A percentile compares a stretch with the other conserved stretches of the same genome.
Evolutionary conservation across 257 asterid genomes (phyloP).

Genomic region (Jacaranda copaia): DNA sequence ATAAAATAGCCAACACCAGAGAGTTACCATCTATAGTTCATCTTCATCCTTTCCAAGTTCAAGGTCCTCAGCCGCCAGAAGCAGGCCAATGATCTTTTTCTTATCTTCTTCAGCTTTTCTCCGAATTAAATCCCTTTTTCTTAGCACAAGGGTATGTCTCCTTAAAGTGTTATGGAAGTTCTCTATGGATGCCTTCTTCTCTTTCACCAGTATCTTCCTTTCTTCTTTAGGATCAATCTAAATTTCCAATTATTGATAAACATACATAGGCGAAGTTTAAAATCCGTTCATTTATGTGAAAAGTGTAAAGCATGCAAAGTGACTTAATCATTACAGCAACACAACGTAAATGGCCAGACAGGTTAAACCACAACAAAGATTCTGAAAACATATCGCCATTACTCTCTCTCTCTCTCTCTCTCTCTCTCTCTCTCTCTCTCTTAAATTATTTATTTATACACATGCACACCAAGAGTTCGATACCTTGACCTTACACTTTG

Average conservation of each 20-base stretch:
- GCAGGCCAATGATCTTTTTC: conserved; percentile 67
- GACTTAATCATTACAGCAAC: not conserved
- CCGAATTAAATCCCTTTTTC: conserved; percentile 79
- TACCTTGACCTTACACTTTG: no score
- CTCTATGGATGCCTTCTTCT: conserved; percentile 78
- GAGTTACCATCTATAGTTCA: conserved; percentile 36
- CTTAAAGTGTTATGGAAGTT: conserved; percentile 73
- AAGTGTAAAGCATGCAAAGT: no score
- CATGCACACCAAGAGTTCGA: no score
- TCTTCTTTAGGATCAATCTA: conserved; percentile 95
- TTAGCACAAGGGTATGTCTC: conserved; percentile 81
- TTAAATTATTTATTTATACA: no score
- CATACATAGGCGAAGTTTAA: not conserved
- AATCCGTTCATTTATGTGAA: not conserved
- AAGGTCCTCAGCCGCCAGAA: conserved; percentile 95
- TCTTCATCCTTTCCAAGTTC: conserved; percentile 83
- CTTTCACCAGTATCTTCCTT: conserved; percentile 82
- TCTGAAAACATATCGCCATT: not conserved
- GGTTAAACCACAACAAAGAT: not conserved
- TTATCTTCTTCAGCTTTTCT: conserved; percentile 83
- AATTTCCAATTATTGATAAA: conserved; percentile 19
- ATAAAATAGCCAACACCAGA: conserved; percentile 11
- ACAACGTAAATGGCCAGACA: not conserved
- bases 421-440: no score
- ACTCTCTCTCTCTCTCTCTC: not conserved